Percentiles rank a stretch among this genome's conserved stretches.
Conservation (phyloP, 768 basidiomycete species). For the Phallus indusiatus region DNA sequence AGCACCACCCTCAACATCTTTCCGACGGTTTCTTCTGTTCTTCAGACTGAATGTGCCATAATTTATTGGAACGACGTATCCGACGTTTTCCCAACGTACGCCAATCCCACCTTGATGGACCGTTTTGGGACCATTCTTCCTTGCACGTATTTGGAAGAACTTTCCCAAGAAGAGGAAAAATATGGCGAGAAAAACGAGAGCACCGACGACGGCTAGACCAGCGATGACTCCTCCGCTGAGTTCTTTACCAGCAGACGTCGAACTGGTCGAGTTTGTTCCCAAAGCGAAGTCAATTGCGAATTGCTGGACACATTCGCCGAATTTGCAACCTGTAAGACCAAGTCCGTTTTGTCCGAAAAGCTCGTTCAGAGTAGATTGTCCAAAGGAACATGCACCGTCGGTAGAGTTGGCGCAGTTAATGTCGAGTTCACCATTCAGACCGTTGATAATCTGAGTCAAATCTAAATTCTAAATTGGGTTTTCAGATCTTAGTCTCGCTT, state of each 20-base stretch:
- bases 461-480: constrained; percentile 21
- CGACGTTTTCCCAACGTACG: constrained; percentile 60
- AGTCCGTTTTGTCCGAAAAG: constrained; percentile 73
- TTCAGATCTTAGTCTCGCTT: neutral
- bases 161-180: constrained; percentile 54
- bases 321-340: constrained; percentile 60
- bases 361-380: constrained; percentile 52
- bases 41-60: neutral
- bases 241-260: constrained; percentile 28
- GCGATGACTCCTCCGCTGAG: constrained; percentile 83
- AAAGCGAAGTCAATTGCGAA: constrained; percentile 55
- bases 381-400: constrained; percentile 62
- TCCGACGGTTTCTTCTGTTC: neutral
- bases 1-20: constrained; percentile 8
- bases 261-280: constrained; percentile 16
- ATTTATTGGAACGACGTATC: constrained; percentile 45
- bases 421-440: constrained; percentile 51
- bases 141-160: constrained; percentile 51
- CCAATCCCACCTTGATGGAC: constrained; percentile 42
- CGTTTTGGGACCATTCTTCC: constrained; percentile 25
- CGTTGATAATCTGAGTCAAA: constrained; percentile 55
- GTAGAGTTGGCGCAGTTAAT: constrained; percentile 53
- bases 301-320: constrained; percentile 86
- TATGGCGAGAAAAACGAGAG: constrained; percentile 47
- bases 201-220: constrained; percentile 78